A percentile compares a stretch with the other conserved stretches of the same genome.
phyloP scores from a whole-genome alignment of 805 yeast genomes.

The Hanseniaspora lindneri region DNA sequence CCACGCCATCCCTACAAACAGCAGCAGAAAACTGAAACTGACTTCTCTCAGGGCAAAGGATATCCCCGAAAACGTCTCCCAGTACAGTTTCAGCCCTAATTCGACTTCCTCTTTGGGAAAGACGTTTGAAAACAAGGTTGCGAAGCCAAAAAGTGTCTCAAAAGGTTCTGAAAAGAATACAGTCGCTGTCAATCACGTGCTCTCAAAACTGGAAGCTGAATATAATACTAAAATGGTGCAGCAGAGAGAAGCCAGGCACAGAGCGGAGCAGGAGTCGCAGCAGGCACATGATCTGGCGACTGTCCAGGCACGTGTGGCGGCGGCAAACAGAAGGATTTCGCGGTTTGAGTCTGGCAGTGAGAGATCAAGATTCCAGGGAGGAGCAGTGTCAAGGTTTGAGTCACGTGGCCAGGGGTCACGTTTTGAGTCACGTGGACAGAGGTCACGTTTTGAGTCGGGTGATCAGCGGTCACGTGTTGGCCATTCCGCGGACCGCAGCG shows the following conservation, averaged over 20 bases:
- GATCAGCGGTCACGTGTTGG: not conserved
- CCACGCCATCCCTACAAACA: not conserved
- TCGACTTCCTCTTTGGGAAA: slow-evolving; percentile 71
- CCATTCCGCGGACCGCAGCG: not conserved
- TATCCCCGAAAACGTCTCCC: slow-evolving; percentile 39
- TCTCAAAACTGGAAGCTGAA: slow-evolving; percentile 23
- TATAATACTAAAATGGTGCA: slow-evolving; percentile 40
- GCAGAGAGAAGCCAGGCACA: slow-evolving; percentile 39
- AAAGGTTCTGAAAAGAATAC: not conserved
- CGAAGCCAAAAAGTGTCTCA: slow-evolving; percentile 28
- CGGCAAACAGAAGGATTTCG: not conserved
- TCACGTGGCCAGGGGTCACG: no score
- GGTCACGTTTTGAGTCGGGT: no score
- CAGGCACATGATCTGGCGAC: not conserved
- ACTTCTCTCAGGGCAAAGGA: not conserved
- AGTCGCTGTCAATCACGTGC: not conserved
- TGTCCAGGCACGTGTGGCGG: not conserved
- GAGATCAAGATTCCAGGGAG: not conserved
- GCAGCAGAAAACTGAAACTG: not conserved
- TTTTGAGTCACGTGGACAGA: no score
- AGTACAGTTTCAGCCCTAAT: slow-evolving; percentile 92
- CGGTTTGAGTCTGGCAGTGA: no score
- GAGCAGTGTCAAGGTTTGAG: not conserved
- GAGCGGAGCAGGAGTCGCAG: slow-evolving; percentile 33
- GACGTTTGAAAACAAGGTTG: slow-evolving; percentile 45